A percentile compares a stretch with the other conserved stretches of the same genome.
These are phyloP conservation scores for Globisporangium yorkense DNA, from an alignment of 352 stramenopile species.

Conservation along the genomic window DNA sequence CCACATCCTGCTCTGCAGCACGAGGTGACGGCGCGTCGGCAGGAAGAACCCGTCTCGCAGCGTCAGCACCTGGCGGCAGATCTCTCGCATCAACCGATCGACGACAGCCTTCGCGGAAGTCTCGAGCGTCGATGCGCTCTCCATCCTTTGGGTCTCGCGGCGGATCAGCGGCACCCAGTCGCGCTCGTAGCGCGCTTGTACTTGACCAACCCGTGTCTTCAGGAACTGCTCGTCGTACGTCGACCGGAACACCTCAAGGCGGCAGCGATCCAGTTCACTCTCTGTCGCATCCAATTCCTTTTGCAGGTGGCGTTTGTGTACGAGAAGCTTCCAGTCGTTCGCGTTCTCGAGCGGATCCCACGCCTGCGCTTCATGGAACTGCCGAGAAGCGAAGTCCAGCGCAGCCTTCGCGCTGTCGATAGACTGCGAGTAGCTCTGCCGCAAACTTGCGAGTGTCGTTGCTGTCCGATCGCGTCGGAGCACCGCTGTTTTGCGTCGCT, in stretches of 20 bases:
- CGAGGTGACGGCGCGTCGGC: slow-evolving; percentile 44
- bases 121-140: slow-evolving; percentile 24
- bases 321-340: slow-evolving; percentile 66
- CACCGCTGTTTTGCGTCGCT: slow-evolving; percentile 26
- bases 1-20: slow-evolving; percentile 34
- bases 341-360: slow-evolving; percentile 81
- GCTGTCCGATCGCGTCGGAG: slow-evolving; percentile 22
- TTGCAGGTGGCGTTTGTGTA: slow-evolving; percentile 49
- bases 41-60: slow-evolving; percentile 35
- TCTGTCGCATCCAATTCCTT: slow-evolving; percentile 31
- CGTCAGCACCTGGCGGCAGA: slow-evolving; percentile 35
- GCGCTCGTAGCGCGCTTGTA: slow-evolving; percentile 30
- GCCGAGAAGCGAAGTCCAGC: slow-evolving; percentile 44
- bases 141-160: slow-evolving; percentile 15
- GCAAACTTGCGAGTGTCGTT: slow-evolving; percentile 14
- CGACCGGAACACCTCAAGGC: slow-evolving; percentile 55
- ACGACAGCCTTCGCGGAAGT: slow-evolving; percentile 17
- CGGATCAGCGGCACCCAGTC: slow-evolving; percentile 23
- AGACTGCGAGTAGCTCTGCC: slow-evolving; percentile 17
- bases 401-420: slow-evolving; percentile 34
- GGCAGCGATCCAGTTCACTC: slow-evolving; percentile 34
- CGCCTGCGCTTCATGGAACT: slow-evolving; percentile 55
- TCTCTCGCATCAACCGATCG: slow-evolving; percentile 24
- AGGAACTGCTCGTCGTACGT: slow-evolving; percentile 51
- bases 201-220: slow-evolving; percentile 19